A percentile compares a stretch with the other conserved stretches of the same genome.
phyloP scores from a whole-genome alignment of 1,139 yeast species.

The Zygoascus sp. region DNA sequence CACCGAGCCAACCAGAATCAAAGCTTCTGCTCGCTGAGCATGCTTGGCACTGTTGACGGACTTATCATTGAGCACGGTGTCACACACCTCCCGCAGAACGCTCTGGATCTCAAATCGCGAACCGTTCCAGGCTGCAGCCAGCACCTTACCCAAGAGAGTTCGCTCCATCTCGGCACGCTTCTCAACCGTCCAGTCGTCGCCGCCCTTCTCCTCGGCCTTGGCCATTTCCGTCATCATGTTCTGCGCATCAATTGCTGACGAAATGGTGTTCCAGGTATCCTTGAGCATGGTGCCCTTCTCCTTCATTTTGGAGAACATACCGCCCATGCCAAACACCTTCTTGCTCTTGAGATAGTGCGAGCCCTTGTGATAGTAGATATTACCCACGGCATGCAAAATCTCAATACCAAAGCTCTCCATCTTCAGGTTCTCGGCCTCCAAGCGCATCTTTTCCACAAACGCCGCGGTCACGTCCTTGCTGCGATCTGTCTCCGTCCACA shows the following conservation, averaged over 20 bases:
- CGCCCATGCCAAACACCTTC: conserved; percentile 75
- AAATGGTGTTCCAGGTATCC: conserved; percentile 81
- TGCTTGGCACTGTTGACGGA: conserved; percentile 53
- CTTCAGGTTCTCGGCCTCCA: conserved; percentile 83
- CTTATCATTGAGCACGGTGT: conserved; percentile 63
- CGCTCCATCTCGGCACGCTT: conserved; percentile 84
- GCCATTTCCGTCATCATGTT: conserved; percentile 70
- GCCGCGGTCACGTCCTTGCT: conserved; percentile 62
- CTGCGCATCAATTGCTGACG: conserved; percentile 88
- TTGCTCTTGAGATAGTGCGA: conserved; percentile 59
- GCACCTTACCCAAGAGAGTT: conserved; percentile 78
- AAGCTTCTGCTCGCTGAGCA: conserved; percentile 73
- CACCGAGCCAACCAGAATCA: conserved; percentile 68
- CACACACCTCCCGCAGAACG: conserved; percentile 86
- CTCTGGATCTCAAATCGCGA: conserved; percentile 85
- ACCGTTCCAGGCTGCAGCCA: conserved; percentile 97
- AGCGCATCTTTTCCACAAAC: conserved; percentile 63
- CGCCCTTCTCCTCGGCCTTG: conserved; percentile 45
- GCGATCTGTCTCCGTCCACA: conserved; percentile 82
- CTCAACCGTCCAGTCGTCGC: conserved; percentile 66
- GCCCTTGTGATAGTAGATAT: conserved; percentile 67
- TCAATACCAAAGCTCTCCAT: conserved; percentile 94
- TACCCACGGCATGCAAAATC: conserved; percentile 81
- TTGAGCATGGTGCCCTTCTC: conserved; percentile 84
- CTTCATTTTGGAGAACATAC: conserved; percentile 75